Conservation (phyloP, 305 asterid genomes). For the Fraxinus albicans region DNA sequence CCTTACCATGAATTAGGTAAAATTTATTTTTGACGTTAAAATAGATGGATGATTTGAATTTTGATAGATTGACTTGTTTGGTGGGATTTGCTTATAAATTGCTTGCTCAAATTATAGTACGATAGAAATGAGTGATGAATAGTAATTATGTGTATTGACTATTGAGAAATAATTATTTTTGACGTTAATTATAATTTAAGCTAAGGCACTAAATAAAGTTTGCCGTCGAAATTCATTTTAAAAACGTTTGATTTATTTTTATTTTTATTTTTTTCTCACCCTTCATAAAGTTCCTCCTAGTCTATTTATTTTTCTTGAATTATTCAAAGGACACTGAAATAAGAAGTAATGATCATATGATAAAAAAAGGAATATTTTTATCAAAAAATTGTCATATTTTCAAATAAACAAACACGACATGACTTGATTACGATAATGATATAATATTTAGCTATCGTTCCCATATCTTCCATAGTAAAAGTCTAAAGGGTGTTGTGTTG, state of each 20-base stretch:
- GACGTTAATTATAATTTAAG: no score
- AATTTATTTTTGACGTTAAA: not conserved
- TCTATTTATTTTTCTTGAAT: not conserved
- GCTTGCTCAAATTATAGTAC: not conserved
- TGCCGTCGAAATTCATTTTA: not conserved
- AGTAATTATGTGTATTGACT: not conserved
- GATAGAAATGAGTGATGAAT: not conserved
- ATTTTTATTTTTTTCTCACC: not conserved
- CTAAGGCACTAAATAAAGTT: not conserved
- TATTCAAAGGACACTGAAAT: not conserved
- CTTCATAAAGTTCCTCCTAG: not conserved
- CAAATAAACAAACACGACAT: not conserved
- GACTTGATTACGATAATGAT: not conserved
- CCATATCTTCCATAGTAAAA: not conserved
- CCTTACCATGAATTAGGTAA: not conserved
- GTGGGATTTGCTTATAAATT: not conserved
- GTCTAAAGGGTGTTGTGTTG: no score
- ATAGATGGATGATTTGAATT: not conserved
- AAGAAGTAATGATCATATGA: no score
- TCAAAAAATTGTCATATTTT: no score
- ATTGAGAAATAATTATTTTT: no score
- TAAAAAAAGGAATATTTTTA: no score
- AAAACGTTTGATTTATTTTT: not conserved
- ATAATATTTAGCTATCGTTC: not conserved
- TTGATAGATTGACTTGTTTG: not conserved